Evolutionary conservation across 2,329 filamentous ascomycete species (phyloP).

Genomic region (Ilyonectria robusta): DNA sequence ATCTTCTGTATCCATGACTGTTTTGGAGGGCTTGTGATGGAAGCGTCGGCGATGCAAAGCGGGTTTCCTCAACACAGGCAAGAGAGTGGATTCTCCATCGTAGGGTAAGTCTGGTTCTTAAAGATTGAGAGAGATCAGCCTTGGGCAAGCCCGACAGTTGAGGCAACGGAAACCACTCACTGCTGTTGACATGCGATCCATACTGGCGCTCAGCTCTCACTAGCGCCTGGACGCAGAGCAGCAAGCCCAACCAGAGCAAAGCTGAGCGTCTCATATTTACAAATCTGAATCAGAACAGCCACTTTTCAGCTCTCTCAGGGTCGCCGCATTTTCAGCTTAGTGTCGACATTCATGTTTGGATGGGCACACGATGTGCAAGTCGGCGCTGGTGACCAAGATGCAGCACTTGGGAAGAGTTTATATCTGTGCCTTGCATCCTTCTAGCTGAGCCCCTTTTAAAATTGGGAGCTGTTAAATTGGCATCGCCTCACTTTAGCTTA

Average conservation of each 20-base stretch:
- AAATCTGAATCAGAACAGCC: background rate
- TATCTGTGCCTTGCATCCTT: constrained; percentile 1
- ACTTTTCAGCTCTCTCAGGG: background rate
- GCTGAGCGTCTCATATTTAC: constrained; percentile 12
- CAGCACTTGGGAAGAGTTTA: constrained; percentile 12
- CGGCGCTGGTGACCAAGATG: background rate
- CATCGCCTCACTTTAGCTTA: constrained; percentile 10
- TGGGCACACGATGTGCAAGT: constrained; percentile 1
- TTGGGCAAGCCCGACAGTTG: background rate
- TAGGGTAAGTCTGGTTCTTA: background rate
- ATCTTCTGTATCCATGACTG: constrained; percentile 1
- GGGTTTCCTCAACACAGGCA: background rate
- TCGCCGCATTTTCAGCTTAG: background rate
- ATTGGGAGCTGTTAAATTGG: constrained; percentile 3
- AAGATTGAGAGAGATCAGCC: background rate
- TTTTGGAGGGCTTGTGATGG: background rate
- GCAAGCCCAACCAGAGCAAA: constrained; percentile 14
- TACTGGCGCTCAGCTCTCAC: background rate
- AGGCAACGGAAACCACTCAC: constrained; percentile 12
- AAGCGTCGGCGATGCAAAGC: background rate
- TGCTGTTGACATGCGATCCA: background rate
- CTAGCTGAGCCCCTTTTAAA: background rate
- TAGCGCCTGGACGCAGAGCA: constrained; percentile 6
- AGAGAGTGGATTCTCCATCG: background rate
- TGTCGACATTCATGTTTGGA: constrained; percentile 5